Percentiles rank a stretch among this genome's conserved stretches.
Conservation (phyloP, 2,329 filamentous ascomycete species). For the Apiospora pterosperma region DNA sequence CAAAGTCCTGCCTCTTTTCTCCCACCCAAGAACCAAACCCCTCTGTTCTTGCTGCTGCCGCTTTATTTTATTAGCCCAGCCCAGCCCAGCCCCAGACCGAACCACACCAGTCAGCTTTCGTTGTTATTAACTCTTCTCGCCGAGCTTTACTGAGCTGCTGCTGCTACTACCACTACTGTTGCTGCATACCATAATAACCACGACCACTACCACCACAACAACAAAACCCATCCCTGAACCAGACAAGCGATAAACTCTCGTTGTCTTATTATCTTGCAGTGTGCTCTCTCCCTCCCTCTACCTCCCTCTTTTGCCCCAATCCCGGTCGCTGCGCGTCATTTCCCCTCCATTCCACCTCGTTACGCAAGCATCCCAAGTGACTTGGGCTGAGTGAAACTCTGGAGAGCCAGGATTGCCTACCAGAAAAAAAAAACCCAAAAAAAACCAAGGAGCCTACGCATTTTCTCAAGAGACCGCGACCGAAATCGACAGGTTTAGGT, state of each 20-base stretch:
- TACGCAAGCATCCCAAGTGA: conserved; percentile 1
- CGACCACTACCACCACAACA: neutral
- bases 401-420: conserved; percentile 1
- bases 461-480: neutral
- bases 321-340: neutral
- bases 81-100: neutral
- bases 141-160: neutral
- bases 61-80: neutral
- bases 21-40: conserved; percentile 2
- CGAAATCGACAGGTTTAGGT: neutral
- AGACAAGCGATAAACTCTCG: neutral
- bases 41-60: conserved; percentile 1
- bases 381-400: neutral
- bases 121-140: neutral
- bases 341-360: neutral
- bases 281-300: neutral
- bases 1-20: conserved; percentile 5
- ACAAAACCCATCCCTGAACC: neutral
- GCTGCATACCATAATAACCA: neutral
- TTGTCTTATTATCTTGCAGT: neutral
- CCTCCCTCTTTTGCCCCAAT: neutral
- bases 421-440: no score
- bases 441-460: neutral
- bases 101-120: neutral
- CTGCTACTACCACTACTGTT: neutral